A percentile compares a stretch with the other conserved stretches of the same genome.
phyloP scores from a whole-genome alignment of 345 rosid species.

The Salix caprea region DNA sequence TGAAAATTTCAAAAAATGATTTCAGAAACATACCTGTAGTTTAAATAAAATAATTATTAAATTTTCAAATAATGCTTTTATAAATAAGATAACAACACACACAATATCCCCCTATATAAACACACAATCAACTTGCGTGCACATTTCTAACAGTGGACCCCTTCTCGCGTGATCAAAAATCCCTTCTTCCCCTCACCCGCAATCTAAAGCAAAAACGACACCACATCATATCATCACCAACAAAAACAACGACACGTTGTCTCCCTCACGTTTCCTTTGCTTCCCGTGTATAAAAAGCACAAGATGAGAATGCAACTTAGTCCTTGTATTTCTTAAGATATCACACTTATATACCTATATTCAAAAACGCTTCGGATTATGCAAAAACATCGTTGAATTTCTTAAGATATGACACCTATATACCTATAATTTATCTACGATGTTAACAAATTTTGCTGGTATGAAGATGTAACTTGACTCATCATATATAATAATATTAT shows the following conservation, averaged over 20 bases:
- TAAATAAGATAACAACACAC: too few relatives aligned
- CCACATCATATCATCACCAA: background rate
- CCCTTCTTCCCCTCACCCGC: background rate
- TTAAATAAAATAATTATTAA: too few relatives aligned
- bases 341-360: background rate
- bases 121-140: slow-evolving; percentile 10
- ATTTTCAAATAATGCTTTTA: too few relatives aligned
- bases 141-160: slow-evolving; percentile 3
- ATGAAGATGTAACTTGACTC: background rate
- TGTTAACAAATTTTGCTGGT: background rate
- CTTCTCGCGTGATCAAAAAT: slow-evolving; percentile 11
- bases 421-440: background rate
- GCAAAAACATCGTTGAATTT: background rate
- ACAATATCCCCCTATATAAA: background rate
- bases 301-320: background rate
- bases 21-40: too few relatives aligned
- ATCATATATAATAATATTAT: background rate
- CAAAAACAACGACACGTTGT: background rate
- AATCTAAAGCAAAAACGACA: background rate
- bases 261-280: background rate
- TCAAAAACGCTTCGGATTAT: background rate
- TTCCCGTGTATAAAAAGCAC: background rate
- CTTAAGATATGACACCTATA: background rate
- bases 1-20: background rate
- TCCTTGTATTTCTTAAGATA: background rate